These are phyloP conservation scores for Pyrus hybrid DNA, from an alignment of 331 rosid genomes.

Conservation along the genomic window DNA sequence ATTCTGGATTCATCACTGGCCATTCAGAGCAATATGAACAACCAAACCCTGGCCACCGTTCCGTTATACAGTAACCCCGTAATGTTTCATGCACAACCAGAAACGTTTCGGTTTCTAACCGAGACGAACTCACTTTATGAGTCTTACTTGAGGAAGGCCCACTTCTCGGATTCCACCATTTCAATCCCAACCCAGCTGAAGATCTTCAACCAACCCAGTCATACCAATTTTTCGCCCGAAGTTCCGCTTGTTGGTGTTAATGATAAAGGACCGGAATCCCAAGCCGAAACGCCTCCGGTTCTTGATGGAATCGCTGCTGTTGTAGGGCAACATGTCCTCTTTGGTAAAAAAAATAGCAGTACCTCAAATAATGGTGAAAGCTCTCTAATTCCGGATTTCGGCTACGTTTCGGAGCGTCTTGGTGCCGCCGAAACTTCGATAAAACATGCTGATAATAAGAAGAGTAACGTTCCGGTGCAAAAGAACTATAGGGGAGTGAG, in stretches of 20 bases:
- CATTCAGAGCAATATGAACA: constrained; percentile 10
- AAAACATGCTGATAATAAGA: not conserved
- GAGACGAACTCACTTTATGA: constrained; percentile 5
- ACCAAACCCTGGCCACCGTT: not conserved
- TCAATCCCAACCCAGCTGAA: not conserved
- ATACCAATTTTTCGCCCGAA: not conserved
- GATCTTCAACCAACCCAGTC: not conserved
- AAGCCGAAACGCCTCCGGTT: constrained; percentile 8
- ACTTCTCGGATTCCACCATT: constrained; percentile 3
- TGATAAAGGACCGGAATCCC: not conserved
- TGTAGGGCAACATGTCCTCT: constrained; percentile 67
- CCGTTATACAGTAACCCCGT: constrained; percentile 4
- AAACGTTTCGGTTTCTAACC: not conserved
- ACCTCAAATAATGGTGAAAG: not conserved
- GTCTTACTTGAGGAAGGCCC: constrained; percentile 1
- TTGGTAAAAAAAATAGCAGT: constrained; percentile 17
- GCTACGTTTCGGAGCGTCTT: not conserved
- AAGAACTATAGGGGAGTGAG: constrained; percentile 82
- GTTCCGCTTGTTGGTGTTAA: not conserved
- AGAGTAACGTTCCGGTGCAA: constrained; percentile 5
- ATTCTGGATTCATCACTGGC: no score
- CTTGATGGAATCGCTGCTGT: constrained; percentile 88
- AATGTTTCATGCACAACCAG: not conserved
- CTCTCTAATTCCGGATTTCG: not conserved
- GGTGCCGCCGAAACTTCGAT: not conserved